Conservation (phyloP, 1,139 yeast genomes). For the Kodamaea ohmeri region DNA sequence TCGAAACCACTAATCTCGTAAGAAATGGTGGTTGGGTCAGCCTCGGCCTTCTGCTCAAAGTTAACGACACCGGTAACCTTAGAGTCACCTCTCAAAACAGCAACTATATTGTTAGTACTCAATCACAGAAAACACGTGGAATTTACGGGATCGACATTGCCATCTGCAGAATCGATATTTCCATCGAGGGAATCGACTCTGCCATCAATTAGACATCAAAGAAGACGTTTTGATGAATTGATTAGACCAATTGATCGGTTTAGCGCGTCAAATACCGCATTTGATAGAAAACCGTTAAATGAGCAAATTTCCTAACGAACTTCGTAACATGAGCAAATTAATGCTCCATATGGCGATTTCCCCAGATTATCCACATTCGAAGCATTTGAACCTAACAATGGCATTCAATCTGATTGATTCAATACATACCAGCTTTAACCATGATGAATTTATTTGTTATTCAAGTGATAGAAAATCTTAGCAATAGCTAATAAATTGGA, state of each 20-base stretch:
- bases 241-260: too few relatives aligned
- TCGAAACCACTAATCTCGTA: conserved; percentile 89
- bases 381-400: conserved; percentile 1
- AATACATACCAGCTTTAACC: conserved; percentile 41
- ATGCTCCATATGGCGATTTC: not conserved
- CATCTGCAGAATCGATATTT: too few relatives aligned
- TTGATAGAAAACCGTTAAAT: conserved; percentile 1
- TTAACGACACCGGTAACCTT: conserved; percentile 81
- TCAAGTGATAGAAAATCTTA: conserved; percentile 2
- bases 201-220: too few relatives aligned
- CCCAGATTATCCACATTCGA: not conserved
- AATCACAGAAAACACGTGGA: too few relatives aligned
- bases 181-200: too few relatives aligned
- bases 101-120: conserved; percentile 54
- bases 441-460: conserved; percentile 18
- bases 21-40: conserved; percentile 77
- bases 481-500: not conserved
- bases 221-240: too few relatives aligned
- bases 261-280: too few relatives aligned
- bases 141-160: too few relatives aligned
- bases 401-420: not conserved
- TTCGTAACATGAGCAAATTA: conserved; percentile 5
- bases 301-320: conserved; percentile 3
- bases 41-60: conserved; percentile 78
- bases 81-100: conserved; percentile 94